Conservation (phyloP, 2,329 filamentous ascomycete genomes). For the Aspergillus novofumigatus region DNA sequence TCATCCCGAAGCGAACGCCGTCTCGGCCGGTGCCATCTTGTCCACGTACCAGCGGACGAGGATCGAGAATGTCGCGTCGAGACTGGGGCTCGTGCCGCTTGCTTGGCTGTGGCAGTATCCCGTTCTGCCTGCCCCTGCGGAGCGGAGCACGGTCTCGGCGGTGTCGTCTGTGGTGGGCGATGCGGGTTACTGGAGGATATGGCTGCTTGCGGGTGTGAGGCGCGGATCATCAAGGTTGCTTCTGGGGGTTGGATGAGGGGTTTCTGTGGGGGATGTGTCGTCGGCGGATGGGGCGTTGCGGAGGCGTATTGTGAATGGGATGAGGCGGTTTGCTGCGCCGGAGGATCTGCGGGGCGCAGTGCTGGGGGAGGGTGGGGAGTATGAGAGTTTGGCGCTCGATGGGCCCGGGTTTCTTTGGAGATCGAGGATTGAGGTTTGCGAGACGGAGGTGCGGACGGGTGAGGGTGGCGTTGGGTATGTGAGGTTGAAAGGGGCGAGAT, state of each 20-base stretch:
- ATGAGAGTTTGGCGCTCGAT: conserved; percentile 84
- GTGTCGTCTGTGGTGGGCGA: conserved; percentile 17
- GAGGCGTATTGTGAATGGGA: conserved; percentile 45
- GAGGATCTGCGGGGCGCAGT: conserved; percentile 64
- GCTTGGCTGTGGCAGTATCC: conserved; percentile 94
- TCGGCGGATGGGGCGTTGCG: conserved; percentile 42
- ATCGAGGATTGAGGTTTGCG: conserved; percentile 61
- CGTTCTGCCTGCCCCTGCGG: conserved; percentile 54
- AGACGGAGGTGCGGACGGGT: conserved; percentile 55
- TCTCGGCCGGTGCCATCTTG: conserved; percentile 87
- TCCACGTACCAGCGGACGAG: conserved; percentile 94
- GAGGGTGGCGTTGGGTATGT: conserved; percentile 77
- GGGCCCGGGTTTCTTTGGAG: conserved; percentile 72
- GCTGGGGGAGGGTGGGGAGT: conserved; percentile 91
- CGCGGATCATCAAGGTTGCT: conserved; percentile 92
- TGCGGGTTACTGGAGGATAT: conserved; percentile 70
- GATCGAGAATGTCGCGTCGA: conserved; percentile 85
- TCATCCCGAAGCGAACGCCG: conserved; percentile 78
- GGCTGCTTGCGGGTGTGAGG: conserved; percentile 70
- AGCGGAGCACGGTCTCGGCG: conserved; percentile 14
- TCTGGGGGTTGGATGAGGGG: conserved; percentile 79
- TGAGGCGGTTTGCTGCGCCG: conserved; percentile 54
- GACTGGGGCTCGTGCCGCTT: conserved; percentile 76
- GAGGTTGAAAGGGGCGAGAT: conserved; percentile 55
- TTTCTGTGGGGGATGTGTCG: conserved; percentile 78